A percentile compares a stretch with the other conserved stretches of the same genome.
Evolutionary conservation across 108 stramenopile species (phyloP).

Genomic region (Mediolabrus comicus): DNA sequence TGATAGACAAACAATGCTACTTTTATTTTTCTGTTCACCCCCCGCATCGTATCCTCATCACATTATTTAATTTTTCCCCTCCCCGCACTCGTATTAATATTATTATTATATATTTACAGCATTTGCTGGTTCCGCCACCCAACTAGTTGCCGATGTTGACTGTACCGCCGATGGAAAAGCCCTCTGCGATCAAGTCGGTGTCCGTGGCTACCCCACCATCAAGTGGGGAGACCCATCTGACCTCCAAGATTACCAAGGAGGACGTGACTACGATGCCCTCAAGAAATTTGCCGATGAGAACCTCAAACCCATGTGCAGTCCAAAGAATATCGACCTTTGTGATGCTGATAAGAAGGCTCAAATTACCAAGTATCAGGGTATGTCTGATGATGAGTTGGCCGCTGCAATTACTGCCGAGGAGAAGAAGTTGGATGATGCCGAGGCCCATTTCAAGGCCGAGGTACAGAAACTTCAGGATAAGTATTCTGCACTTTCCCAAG

Average conservation of each 20-base stretch:
- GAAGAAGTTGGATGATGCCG: slow-evolving; percentile 52
- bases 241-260: slow-evolving; percentile 81
- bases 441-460: slow-evolving; percentile 55
- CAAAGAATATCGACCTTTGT: slow-evolving; percentile 64
- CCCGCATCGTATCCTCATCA: neutral
- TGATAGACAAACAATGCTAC: too few species aligned
- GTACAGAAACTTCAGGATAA: slow-evolving; percentile 57
- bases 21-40: neutral
- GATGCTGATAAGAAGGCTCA: slow-evolving; percentile 60
- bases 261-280: slow-evolving; percentile 62
- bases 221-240: slow-evolving; percentile 64
- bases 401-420: slow-evolving; percentile 57
- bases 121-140: slow-evolving; percentile 31
- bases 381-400: slow-evolving; percentile 51
- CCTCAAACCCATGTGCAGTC: slow-evolving; percentile 62
- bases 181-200: slow-evolving; percentile 47
- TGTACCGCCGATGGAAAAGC: slow-evolving; percentile 50
- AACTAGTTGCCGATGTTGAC: slow-evolving; percentile 59
- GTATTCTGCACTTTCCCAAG: slow-evolving; percentile 44
- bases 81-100: too few species aligned
- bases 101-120: neutral
- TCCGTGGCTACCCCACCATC: slow-evolving; percentile 82
- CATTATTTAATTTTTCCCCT: neutral
- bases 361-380: slow-evolving; percentile 51
- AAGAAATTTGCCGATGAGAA: slow-evolving; percentile 65